phyloP scores from a whole-genome alignment of 2,329 filamentous ascomycete species.

The Cryphonectria japonica region DNA sequence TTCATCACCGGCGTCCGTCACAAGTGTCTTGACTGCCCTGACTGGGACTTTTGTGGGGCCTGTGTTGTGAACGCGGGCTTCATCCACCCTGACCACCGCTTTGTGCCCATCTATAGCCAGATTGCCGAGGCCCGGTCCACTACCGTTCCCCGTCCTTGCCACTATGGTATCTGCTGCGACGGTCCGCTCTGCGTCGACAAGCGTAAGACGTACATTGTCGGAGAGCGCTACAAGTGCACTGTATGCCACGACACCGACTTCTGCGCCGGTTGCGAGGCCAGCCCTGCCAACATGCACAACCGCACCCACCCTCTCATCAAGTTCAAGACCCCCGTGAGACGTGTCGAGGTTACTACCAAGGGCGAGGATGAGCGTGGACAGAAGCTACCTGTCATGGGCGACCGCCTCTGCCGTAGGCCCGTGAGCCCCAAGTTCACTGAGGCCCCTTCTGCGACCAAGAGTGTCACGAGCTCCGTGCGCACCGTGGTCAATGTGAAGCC shows the following conservation, averaged over 20 bases:
- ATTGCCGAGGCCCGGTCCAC: slow-evolving; percentile 42
- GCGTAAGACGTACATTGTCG: slow-evolving; percentile 73
- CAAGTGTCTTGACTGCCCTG: slow-evolving; percentile 96
- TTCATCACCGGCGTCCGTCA: slow-evolving; percentile 86
- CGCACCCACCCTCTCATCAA: slow-evolving; percentile 96
- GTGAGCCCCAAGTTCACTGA: slow-evolving; percentile 56
- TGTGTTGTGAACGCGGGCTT: slow-evolving; percentile 71
- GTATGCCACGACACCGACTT: slow-evolving; percentile 95
- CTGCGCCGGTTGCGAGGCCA: slow-evolving; percentile 91
- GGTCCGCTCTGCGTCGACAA: slow-evolving; percentile 78
- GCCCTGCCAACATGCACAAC: slow-evolving; percentile 84
- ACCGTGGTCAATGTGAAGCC: slow-evolving; percentile 76
- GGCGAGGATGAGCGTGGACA: slow-evolving; percentile 74
- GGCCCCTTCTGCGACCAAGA: slow-evolving; percentile 53
- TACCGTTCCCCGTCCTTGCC: slow-evolving; percentile 55
- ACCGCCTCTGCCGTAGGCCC: slow-evolving; percentile 47
- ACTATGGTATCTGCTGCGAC: slow-evolving; percentile 91
- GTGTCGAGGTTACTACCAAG: slow-evolving; percentile 83
- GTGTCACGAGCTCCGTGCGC: slow-evolving; percentile 60
- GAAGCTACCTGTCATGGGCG: slow-evolving; percentile 72
- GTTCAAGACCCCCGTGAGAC: slow-evolving; percentile 90
- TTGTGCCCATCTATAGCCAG: slow-evolving; percentile 81
- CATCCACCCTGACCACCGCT: slow-evolving; percentile 82
- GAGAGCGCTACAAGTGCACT: slow-evolving; percentile 94
- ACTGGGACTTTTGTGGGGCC: slow-evolving; percentile 90